phyloP scores from a whole-genome alignment of 2,329 filamentous ascomycete genomes.

The Fusarium fracticaudum region DNA sequence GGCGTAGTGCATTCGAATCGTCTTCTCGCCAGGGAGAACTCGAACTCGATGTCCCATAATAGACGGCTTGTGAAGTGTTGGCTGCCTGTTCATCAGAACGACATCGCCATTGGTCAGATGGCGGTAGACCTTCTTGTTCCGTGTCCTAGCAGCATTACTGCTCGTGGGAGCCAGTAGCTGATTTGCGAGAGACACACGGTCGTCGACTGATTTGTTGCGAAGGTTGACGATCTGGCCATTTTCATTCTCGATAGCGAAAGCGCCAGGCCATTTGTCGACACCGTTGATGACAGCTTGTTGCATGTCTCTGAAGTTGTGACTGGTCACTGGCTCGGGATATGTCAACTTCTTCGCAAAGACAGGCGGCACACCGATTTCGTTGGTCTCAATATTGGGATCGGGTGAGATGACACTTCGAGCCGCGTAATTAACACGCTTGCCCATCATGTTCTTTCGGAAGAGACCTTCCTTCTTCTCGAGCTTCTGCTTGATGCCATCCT shows the following conservation, averaged over 20 bases:
- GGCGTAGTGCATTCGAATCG: slow-evolving; percentile 99
- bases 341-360: slow-evolving; percentile 97
- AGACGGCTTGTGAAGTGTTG: slow-evolving; percentile 96
- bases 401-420: slow-evolving; percentile 98
- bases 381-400: slow-evolving; percentile 98
- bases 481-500: slow-evolving; percentile 97
- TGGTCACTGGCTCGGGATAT: slow-evolving; percentile 96
- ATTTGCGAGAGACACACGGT: slow-evolving; percentile 89
- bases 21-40: slow-evolving; percentile 93
- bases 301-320: slow-evolving; percentile 95
- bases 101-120: slow-evolving; percentile 97
- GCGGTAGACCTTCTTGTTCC: slow-evolving; percentile 95
- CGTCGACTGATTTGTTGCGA: slow-evolving; percentile 85
- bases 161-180: slow-evolving; percentile 88
- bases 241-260: slow-evolving; percentile 94
- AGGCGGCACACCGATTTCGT: slow-evolving; percentile 97
- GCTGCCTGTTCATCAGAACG: slow-evolving; percentile 98
- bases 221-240: slow-evolving; percentile 91
- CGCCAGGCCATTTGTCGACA: slow-evolving; percentile 91
- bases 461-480: slow-evolving; percentile 98
- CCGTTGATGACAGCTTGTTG: slow-evolving; percentile 97
- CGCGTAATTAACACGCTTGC: slow-evolving; percentile 98
- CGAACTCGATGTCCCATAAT: slow-evolving; percentile 98
- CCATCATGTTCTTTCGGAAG: slow-evolving; percentile 99
- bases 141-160: slow-evolving; percentile 75